A percentile compares a stretch with the other conserved stretches of the same genome.
These are phyloP conservation scores for Polygonum maritimum DNA, from an alignment of 148 eudicot species.

Conservation along the genomic window DNA sequence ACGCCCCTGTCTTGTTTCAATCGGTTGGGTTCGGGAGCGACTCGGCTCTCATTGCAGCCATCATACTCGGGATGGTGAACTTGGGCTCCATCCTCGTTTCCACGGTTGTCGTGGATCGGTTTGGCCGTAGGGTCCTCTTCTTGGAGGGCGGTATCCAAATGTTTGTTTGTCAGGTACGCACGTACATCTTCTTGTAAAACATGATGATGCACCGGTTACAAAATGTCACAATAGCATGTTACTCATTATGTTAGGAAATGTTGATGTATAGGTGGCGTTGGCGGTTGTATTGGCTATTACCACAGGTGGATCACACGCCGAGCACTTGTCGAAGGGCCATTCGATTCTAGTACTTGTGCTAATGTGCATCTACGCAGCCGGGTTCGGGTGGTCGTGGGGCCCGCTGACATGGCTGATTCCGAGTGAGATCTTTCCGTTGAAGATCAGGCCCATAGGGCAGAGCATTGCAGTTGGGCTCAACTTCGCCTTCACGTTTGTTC, in stretches of 20 bases:
- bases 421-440: slow-evolving; percentile 53
- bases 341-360: slow-evolving; percentile 30
- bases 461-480: slow-evolving; percentile 38
- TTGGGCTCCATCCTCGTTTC: slow-evolving; percentile 29
- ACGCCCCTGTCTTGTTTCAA: slow-evolving; percentile 45
- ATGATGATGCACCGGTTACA: not conserved
- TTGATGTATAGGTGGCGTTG: slow-evolving; percentile 24
- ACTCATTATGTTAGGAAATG: not conserved
- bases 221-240: not conserved
- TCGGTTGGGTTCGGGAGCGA: slow-evolving; percentile 37
- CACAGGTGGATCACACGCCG: slow-evolving; percentile 35
- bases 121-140: slow-evolving; percentile 43
- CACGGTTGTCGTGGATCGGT: slow-evolving; percentile 32
- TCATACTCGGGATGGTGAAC: slow-evolving; percentile 42
- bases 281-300: slow-evolving; percentile 28
- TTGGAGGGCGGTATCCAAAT: slow-evolving; percentile 40
- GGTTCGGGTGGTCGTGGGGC: slow-evolving; percentile 68
- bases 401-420: slow-evolving; percentile 53
- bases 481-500: slow-evolving; percentile 40
- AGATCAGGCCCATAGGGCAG: slow-evolving; percentile 41
- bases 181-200: not conserved
- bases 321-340: slow-evolving; percentile 25
- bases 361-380: slow-evolving; percentile 58
- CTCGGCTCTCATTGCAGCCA: slow-evolving; percentile 34
- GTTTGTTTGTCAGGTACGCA: slow-evolving; percentile 30